Percentiles rank a stretch among this genome's conserved stretches.
Conservation (phyloP, 169 alveolate genomes). For the Eimeria necatrix region DNA sequence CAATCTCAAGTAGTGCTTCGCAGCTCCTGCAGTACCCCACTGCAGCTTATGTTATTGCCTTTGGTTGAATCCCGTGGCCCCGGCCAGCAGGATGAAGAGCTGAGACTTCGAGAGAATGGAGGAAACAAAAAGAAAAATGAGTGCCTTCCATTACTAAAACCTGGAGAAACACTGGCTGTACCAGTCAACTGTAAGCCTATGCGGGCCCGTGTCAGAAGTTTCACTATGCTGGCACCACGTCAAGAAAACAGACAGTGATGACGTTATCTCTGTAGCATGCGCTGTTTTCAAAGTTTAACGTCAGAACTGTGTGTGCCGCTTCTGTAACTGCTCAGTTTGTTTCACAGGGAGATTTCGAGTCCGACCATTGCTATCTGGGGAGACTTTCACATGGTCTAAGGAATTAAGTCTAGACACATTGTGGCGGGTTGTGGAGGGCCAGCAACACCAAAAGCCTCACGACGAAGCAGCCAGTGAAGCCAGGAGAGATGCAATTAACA, state of each 20-base stretch:
- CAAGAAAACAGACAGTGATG: no score
- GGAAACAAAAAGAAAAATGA: background rate
- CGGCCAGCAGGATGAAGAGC: conserved; percentile 19
- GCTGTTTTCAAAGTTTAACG: no score
- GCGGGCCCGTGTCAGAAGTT: background rate
- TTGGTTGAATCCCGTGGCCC: background rate
- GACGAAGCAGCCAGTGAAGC: background rate
- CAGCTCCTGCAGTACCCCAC: conserved; percentile 71
- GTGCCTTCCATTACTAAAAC: background rate
- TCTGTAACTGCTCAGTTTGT: conserved; percentile 41
- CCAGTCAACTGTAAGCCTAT: conserved; percentile 72
- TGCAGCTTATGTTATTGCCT: conserved; percentile 50
- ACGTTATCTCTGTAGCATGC: no score
- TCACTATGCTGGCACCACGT: background rate
- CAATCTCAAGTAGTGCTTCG: conserved; percentile 78
- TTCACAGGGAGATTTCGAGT: conserved; percentile 55
- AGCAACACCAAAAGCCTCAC: conserved; percentile 5
- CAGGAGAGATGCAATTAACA: background rate
- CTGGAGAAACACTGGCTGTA: conserved; percentile 72
- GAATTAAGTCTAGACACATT: conserved; percentile 54
- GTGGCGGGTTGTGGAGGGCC: conserved; percentile 61
- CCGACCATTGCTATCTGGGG: conserved; percentile 67
- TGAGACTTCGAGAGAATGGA: background rate
- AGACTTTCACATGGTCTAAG: conserved; percentile 71
- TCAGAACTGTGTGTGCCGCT: background rate